Evolutionary conservation across 352 stramenopile genomes (phyloP).

Genomic region (Thalassiosira mediterranea): DNA sequence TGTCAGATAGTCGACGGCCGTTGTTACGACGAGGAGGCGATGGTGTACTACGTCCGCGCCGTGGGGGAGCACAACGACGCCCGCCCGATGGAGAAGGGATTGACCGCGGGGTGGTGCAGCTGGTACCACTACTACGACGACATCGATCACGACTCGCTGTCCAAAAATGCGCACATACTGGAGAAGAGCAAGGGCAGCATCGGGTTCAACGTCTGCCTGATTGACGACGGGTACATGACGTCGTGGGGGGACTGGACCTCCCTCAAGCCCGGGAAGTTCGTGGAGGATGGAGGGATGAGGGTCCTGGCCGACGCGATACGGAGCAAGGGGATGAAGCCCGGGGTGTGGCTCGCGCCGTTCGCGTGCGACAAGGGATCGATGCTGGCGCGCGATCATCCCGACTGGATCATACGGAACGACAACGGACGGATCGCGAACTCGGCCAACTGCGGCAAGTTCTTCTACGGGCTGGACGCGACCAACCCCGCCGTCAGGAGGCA

Average conservation of each 20-base stretch:
- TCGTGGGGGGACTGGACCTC: slow-evolving; percentile 86
- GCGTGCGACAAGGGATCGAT: slow-evolving; percentile 82
- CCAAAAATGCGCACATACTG: slow-evolving; percentile 73
- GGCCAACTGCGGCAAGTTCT: slow-evolving; percentile 86
- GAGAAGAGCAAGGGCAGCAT: slow-evolving; percentile 65
- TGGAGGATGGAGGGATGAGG: slow-evolving; percentile 65
- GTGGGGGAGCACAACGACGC: slow-evolving; percentile 75
- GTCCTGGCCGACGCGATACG: slow-evolving; percentile 74
- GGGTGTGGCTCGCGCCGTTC: slow-evolving; percentile 86
- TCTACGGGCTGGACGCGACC: slow-evolving; percentile 86
- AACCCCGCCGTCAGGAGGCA: slow-evolving; percentile 81
- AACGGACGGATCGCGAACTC: slow-evolving; percentile 75
- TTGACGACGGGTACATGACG: slow-evolving; percentile 88
- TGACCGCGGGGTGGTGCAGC: slow-evolving; percentile 85
- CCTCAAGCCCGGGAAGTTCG: slow-evolving; percentile 80
- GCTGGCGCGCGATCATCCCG: slow-evolving; percentile 78
- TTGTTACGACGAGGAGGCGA: slow-evolving; percentile 81
- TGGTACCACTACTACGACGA: slow-evolving; percentile 88
- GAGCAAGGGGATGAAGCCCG: slow-evolving; percentile 74
- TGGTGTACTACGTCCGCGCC: slow-evolving; percentile 81
- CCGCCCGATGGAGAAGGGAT: slow-evolving; percentile 70
- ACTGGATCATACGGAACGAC: slow-evolving; percentile 86
- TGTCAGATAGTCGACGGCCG: slow-evolving; percentile 70
- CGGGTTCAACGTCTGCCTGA: slow-evolving; percentile 81
- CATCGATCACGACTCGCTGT: slow-evolving; percentile 77